Evolutionary conservation across 257 asterid genomes (phyloP), one percentile per base, ranked within the genome.

Genomic region (Petunia axillaris): DNA sequence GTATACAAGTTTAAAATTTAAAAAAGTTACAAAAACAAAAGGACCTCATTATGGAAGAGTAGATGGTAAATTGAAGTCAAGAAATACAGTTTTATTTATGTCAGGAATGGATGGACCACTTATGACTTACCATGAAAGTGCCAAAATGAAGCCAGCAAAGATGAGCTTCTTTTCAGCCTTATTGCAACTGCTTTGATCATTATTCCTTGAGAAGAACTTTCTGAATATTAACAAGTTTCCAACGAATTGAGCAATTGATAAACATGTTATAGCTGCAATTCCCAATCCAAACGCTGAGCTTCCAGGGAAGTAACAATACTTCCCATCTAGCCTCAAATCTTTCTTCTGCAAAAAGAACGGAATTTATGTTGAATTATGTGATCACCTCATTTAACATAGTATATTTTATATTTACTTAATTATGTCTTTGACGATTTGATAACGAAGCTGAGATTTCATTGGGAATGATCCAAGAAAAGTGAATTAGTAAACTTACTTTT

Each of bases 321-420:
- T 87, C 40, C 92, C 96, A 64, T 91, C 92, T 36, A 93, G 77
- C 82, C 89, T 85, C 79, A 94, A 88, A 80, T 92, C 95, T 43
- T 80, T 37, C 85, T 84, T 91, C 98, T 94, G 83, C 55, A 66
- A 74, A 2, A 9, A 55, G 1, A 4, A 62, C 41, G 14, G 70
- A 40, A 52, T 58, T 58, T n/a, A 9, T 3, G 41, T 62, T 35
- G 6, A 3, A 62, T 2, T 62, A 15, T 62, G 1, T 1, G 43
- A 62, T 5, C 43, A 62, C 8, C 43, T 35, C n/a, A 9, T 16
- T 25, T 59, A 16, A 59, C 16, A 55, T n/a, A n/a, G n/a, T n/a
- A 13, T 14, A 8, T 0, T 60, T 60, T 35, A n/a, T 60, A 8
- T 36, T 8, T 25, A 14, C 6, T 60, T 60, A 60, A 60, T 25